Percentiles rank a stretch among this genome's conserved stretches.
These are phyloP conservation scores for Wickerhamomyces sp. DNA, from an alignment of 1,139 yeast species.

Conservation along the genomic window DNA sequence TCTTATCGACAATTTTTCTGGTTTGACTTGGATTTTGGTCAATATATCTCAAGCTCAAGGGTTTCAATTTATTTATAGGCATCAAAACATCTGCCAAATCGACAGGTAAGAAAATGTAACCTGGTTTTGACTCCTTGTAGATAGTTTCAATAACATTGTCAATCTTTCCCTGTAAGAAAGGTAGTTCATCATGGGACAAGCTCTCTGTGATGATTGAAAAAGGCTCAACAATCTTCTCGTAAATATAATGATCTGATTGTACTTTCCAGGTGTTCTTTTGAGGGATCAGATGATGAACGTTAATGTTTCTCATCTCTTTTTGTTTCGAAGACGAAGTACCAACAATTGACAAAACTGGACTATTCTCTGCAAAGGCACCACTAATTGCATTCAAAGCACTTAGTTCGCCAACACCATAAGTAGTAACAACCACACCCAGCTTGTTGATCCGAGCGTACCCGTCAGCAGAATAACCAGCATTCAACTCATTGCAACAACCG, in stretches of 20 bases:
- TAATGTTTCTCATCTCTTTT: slow-evolving; percentile 16
- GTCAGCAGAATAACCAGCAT: slow-evolving; percentile 69
- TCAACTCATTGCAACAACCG: slow-evolving; percentile 68
- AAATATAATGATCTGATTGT: slow-evolving; percentile 56
- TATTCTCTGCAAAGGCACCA: slow-evolving; percentile 77
- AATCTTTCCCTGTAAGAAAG: slow-evolving; percentile 27
- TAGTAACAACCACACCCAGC: slow-evolving; percentile 56
- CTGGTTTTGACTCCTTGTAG: slow-evolving; percentile 56
- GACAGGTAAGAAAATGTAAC: slow-evolving; percentile 63
- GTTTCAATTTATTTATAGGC: slow-evolving; percentile 26
- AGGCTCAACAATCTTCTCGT: slow-evolving; percentile 54
- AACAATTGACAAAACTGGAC: slow-evolving; percentile 77
- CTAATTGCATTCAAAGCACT: slow-evolving; percentile 81
- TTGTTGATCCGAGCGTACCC: slow-evolving; percentile 66
- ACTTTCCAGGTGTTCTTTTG: slow-evolving; percentile 38
- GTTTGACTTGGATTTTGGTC: slow-evolving; percentile 30
- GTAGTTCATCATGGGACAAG: slow-evolving; percentile 39
- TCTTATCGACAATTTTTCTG: slow-evolving; percentile 35
- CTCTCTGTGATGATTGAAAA: slow-evolving; percentile 53
- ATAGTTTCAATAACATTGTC: slow-evolving; percentile 56
- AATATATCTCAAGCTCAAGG: slow-evolving; percentile 22
- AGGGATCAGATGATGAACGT: slow-evolving; percentile 68
- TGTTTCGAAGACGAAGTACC: slow-evolving; percentile 57
- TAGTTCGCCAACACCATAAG: slow-evolving; percentile 85
- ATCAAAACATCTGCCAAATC: slow-evolving; percentile 50